Percentiles rank a stretch among this genome's conserved stretches.
Evolutionary conservation across 2,329 filamentous ascomycete genomes (phyloP).

Genomic region (Microdochium paspali): DNA sequence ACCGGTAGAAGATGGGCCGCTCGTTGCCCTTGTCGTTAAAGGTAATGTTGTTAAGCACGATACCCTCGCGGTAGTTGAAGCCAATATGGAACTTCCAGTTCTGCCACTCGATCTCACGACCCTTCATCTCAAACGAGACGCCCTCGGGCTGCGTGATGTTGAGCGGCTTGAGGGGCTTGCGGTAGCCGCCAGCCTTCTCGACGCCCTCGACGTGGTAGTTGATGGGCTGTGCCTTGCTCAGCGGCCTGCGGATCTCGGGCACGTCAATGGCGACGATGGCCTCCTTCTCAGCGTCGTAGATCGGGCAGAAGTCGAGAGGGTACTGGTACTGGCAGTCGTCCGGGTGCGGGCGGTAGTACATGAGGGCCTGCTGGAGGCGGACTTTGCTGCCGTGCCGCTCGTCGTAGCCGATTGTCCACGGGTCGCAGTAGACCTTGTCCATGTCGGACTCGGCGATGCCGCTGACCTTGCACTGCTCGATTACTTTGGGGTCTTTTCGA

Average conservation of each 20-base stretch:
- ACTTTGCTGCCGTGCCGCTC: slow-evolving; percentile 73
- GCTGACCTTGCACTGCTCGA: slow-evolving; percentile 78
- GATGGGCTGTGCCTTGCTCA: slow-evolving; percentile 62
- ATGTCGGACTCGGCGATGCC: slow-evolving; percentile 77
- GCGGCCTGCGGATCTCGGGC: slow-evolving; percentile 63
- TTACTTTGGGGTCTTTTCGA: slow-evolving; percentile 73
- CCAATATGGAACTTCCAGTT: slow-evolving; percentile 91
- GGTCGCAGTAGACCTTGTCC: slow-evolving; percentile 94
- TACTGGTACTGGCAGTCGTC: slow-evolving; percentile 89
- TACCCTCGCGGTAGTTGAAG: slow-evolving; percentile 90
- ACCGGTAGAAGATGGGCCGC: slow-evolving; percentile 76
- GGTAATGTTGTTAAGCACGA: slow-evolving; percentile 82
- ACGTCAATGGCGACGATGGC: slow-evolving; percentile 78
- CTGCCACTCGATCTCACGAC: slow-evolving; percentile 74
- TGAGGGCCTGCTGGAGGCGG: slow-evolving; percentile 82
- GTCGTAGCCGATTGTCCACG: slow-evolving; percentile 93
- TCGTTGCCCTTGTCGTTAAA: slow-evolving; percentile 76
- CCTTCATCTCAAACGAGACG: slow-evolving; percentile 73
- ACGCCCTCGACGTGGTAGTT: slow-evolving; percentile 74
- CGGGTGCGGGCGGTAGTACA: slow-evolving; percentile 84
- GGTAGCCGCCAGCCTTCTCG: slow-evolving; percentile 64
- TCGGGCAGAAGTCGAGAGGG: slow-evolving; percentile 88
- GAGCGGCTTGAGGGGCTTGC: slow-evolving; percentile 74
- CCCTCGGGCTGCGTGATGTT: slow-evolving; percentile 84
- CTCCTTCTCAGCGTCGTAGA: slow-evolving; percentile 73